Conservation (phyloP, 805 yeast genomes). For the Kuraishia capsulata region DNA sequence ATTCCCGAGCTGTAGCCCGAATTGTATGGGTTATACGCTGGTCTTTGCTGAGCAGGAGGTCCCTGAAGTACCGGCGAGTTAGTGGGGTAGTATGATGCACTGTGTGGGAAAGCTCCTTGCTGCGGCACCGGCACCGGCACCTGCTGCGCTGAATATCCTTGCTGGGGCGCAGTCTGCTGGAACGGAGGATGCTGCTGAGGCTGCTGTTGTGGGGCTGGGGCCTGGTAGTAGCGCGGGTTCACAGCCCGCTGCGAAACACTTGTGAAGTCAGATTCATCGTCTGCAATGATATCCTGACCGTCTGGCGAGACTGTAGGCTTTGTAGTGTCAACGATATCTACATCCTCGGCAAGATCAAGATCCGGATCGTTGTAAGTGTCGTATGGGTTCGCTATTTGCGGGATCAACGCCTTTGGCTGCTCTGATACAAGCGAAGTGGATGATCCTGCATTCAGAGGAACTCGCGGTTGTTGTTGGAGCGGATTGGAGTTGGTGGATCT, state of each 20-base stretch:
- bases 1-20: too few species aligned
- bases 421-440: background rate
- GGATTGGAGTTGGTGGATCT: too few species aligned
- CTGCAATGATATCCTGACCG: constrained; percentile 7
- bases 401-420: constrained; percentile 6
- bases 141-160: constrained; percentile 3
- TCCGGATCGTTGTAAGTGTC: background rate
- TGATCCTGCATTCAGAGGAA: background rate
- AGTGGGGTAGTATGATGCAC: constrained; percentile 6
- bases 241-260: constrained; percentile 72
- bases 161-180: constrained; percentile 8
- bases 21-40: too few species aligned
- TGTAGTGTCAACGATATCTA: constrained; percentile 8
- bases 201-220: constrained; percentile 8
- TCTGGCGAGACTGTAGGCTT: constrained; percentile 7
- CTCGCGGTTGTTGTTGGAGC: too few species aligned
- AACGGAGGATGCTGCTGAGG: constrained; percentile 5
- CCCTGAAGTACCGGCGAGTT: constrained; percentile 5
- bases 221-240: constrained; percentile 43
- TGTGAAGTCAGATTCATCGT: constrained; percentile 56
- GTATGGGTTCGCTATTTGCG: constrained; percentile 7
- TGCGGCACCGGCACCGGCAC: constrained; percentile 5
- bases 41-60: constrained; percentile 16
- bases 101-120: constrained; percentile 4
- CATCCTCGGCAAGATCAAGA: constrained; percentile 11